phyloP scores from a whole-genome alignment of 352 stramenopile genomes.

The Pythium oligandrum region DNA sequence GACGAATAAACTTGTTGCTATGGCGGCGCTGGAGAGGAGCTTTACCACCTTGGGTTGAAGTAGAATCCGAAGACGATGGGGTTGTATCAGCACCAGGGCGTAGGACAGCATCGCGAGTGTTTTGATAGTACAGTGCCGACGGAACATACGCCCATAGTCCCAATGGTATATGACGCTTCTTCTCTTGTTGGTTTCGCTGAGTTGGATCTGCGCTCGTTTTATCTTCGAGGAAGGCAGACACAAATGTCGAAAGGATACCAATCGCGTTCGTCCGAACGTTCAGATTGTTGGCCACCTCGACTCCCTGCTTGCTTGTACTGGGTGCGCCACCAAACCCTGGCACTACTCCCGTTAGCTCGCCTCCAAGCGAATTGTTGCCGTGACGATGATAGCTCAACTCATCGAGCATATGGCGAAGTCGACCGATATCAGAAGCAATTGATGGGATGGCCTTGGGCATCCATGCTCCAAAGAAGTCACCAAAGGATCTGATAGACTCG shows the following conservation, averaged over 20 bases:
- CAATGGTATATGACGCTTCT: too few species aligned
- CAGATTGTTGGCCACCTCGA: slow-evolving; percentile 6
- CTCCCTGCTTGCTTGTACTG: background rate
- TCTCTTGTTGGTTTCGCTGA: too few species aligned
- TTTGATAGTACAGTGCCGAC: slow-evolving; percentile 22
- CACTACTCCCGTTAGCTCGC: too few species aligned
- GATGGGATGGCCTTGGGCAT: background rate
- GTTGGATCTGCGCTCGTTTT: background rate
- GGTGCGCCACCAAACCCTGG: too few species aligned
- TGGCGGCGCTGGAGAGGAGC: slow-evolving; percentile 8
- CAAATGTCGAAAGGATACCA: slow-evolving; percentile 12
- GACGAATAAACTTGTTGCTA: slow-evolving; percentile 18
- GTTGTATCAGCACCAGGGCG: background rate
- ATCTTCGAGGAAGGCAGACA: slow-evolving; percentile 4
- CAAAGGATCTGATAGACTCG: slow-evolving; percentile 34
- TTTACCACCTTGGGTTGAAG: too few species aligned
- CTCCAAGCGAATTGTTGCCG: too few species aligned
- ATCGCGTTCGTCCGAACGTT: slow-evolving; percentile 9
- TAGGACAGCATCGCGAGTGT: background rate
- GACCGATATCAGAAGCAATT: slow-evolving; percentile 14
- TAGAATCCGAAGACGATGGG: too few species aligned
- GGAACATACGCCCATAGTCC: slow-evolving; percentile 24
- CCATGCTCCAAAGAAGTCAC: slow-evolving; percentile 8
- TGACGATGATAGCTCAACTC: background rate
- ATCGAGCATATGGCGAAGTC: slow-evolving; percentile 21